A percentile compares a stretch with the other conserved stretches of the same genome.
Evolutionary conservation across 306 rosid genomes (phyloP).

Genomic region (Ormosia semicastrata): DNA sequence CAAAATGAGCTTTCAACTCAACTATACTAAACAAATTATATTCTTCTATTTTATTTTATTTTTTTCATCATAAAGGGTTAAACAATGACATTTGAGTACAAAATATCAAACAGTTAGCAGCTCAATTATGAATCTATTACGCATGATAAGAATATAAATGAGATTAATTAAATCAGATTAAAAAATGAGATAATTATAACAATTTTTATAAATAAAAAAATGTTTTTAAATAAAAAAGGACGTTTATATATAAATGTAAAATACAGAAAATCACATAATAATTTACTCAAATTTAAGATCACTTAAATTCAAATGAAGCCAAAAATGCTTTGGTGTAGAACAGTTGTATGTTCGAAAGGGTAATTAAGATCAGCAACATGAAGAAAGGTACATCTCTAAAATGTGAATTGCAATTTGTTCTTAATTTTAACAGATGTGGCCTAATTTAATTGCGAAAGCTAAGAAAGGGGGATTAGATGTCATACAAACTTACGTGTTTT

Average conservation of each 20-base stretch:
- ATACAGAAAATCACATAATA: not conserved
- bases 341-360: not conserved
- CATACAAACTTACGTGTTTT: conserved; percentile 84
- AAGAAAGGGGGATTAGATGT: conserved; percentile 81
- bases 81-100: not conserved
- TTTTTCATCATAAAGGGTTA: not conserved
- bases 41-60: not conserved
- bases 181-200: not conserved
- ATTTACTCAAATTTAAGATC: not conserved
- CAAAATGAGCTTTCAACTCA: too few relatives aligned
- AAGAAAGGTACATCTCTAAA: not conserved
- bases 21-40: not conserved
- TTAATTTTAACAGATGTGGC: conserved; percentile 69
- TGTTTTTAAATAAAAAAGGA: not conserved
- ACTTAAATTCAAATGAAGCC: not conserved
- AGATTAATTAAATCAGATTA: not conserved
- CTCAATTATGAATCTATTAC: not conserved
- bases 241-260: not conserved
- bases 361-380: not conserved
- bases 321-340: not conserved
- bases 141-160: not conserved
- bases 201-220: not conserved
- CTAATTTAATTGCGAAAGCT: conserved; percentile 69
- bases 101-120: not conserved
- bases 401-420: not conserved